Conservation (phyloP, 2,329 filamentous ascomycete species). For the Cladosporium sp. region DNA sequence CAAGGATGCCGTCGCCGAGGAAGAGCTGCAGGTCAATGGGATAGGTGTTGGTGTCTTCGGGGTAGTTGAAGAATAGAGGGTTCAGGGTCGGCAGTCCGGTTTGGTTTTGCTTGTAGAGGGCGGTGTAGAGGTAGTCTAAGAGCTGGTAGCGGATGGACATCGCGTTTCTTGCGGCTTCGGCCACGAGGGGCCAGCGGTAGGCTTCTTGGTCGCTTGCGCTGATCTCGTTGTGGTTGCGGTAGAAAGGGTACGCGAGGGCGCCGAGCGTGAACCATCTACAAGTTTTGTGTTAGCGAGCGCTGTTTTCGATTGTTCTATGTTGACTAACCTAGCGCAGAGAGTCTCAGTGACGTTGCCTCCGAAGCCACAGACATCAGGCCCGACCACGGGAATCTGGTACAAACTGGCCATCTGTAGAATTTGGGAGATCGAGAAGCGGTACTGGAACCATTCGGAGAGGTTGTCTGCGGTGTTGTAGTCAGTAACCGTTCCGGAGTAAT, state of each 20-base stretch:
- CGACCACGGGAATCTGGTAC: conserved; percentile 39
- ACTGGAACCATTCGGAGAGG: conserved; percentile 19
- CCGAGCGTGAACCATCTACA: conserved; percentile 65
- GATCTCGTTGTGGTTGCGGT: conserved; percentile 66
- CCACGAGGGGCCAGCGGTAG: conserved; percentile 64
- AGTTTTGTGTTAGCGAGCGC: background rate
- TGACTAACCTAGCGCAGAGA: conserved; percentile 8
- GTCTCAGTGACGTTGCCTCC: conserved; percentile 63
- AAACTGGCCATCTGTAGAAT: conserved; percentile 21
- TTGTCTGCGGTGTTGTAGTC: conserved; percentile 5
- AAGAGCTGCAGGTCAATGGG: conserved; percentile 55
- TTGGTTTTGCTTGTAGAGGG: conserved; percentile 57
- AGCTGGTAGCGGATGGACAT: conserved; percentile 69
- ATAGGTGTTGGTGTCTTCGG: conserved; percentile 53
- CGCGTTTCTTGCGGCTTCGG: conserved; percentile 62
- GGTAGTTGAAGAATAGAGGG: conserved; percentile 70
- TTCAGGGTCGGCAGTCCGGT: conserved; percentile 64
- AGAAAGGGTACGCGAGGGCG: conserved; percentile 67
- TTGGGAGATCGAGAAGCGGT: conserved; percentile 21
- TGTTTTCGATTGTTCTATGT: background rate
- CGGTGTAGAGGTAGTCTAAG: conserved; percentile 71
- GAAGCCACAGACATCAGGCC: conserved; percentile 41
- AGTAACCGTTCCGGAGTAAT: background rate
- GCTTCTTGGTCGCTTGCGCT: conserved; percentile 55
- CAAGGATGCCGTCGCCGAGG: conserved; percentile 54